Evolutionary conservation across 2,329 filamentous ascomycete genomes (phyloP).

Genomic region (Cladosporium halotolerans): DNA sequence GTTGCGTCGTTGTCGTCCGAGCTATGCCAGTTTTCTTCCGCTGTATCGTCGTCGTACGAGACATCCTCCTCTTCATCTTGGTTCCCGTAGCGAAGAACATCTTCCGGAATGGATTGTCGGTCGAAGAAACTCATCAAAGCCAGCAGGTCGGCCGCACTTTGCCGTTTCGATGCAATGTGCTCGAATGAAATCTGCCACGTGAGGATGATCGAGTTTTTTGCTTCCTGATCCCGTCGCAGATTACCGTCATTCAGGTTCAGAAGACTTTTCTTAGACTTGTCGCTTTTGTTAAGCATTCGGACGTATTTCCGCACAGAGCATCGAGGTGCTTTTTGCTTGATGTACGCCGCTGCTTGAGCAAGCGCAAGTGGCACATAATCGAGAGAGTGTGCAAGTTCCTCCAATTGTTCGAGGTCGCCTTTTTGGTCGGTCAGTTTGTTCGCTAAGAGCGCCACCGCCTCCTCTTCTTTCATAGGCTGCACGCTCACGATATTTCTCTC

Average conservation of each 20-base stretch:
- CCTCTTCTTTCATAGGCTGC: constrained; percentile 17
- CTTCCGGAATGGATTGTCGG: constrained; percentile 11
- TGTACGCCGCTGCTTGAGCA: constrained; percentile 31
- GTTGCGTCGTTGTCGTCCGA: too few species aligned
- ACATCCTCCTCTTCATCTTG: too few species aligned
- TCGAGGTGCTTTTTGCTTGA: constrained; percentile 22
- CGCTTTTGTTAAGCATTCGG: constrained; percentile 30
- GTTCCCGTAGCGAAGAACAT: background rate
- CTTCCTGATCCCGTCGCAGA: constrained; percentile 8
- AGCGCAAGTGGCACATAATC: constrained; percentile 33
- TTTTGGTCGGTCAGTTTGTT: constrained; percentile 17
- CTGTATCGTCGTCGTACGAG: background rate
- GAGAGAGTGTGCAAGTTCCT: constrained; percentile 20
- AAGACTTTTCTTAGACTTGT: constrained; percentile 24
- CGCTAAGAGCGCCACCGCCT: constrained; percentile 19
- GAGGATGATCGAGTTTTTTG: constrained; percentile 7
- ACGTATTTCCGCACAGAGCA: constrained; percentile 36
- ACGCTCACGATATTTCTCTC: constrained; percentile 17
- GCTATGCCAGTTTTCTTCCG: background rate
- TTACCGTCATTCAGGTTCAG: constrained; percentile 2
- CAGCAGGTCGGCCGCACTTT: constrained; percentile 36
- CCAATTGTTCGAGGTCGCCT: background rate
- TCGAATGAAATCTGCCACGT: constrained; percentile 16
- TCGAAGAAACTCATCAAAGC: constrained; percentile 46
- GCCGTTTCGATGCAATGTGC: constrained; percentile 2